Evolutionary conservation across 192 early-diverging fungal genomes (phyloP).

Genomic region (Podila minutissima): DNA sequence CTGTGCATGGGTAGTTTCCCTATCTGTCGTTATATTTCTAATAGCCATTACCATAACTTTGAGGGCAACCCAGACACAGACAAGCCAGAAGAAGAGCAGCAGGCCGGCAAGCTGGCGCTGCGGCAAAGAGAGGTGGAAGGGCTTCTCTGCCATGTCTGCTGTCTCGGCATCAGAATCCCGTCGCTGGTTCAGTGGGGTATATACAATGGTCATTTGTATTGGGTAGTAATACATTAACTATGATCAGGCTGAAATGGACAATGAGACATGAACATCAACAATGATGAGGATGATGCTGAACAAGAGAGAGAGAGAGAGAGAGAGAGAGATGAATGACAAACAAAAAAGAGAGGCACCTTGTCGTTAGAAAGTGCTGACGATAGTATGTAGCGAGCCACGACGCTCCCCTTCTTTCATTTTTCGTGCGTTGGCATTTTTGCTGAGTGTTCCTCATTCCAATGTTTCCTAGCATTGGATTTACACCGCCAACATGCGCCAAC

Average conservation of each 20-base stretch:
- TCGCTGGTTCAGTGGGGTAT: constrained; percentile 14
- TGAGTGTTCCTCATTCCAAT: no score
- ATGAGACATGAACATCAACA: neutral
- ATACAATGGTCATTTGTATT: constrained; percentile 4
- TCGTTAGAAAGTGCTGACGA: no score
- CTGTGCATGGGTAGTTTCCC: neutral
- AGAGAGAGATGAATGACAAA: neutral
- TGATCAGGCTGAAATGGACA: neutral
- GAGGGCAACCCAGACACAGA: constrained; percentile 6
- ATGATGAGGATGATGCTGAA: neutral
- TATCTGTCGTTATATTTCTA: neutral
- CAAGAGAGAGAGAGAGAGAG: neutral
- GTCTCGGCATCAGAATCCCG: constrained; percentile 9
- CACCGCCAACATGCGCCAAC: no score
- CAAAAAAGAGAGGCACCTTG: neutral
- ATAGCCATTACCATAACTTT: constrained; percentile 9
- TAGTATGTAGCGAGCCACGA: no score
- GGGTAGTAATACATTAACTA: neutral
- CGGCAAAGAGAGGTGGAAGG: constrained; percentile 3
- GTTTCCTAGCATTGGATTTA: no score
- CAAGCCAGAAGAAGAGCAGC: constrained; percentile 15
- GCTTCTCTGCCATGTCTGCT: neutral
- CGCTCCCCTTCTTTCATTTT: no score
- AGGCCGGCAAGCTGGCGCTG: constrained; percentile 20
- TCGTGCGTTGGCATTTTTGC: no score